These are phyloP conservation scores for Schoenoplectus triqueter DNA, from an alignment of 202 grass and related monocot species.

Conservation along the genomic window DNA sequence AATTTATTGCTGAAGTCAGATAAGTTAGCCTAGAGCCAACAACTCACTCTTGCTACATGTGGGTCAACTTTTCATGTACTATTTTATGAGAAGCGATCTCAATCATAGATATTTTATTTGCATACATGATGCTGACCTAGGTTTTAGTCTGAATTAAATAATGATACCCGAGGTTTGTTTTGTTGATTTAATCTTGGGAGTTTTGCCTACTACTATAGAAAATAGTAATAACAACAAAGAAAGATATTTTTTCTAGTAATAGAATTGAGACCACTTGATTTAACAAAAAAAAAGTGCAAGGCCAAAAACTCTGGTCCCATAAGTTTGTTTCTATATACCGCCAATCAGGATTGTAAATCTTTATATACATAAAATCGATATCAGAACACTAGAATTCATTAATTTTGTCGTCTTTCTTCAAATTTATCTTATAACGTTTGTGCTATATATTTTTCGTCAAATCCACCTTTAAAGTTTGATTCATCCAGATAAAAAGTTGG, in stretches of 20 bases:
- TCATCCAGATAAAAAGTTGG: neutral
- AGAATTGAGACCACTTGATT: too few relatives aligned
- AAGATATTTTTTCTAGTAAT: too few relatives aligned
- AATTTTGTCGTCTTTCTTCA: neutral
- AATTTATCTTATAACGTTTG: neutral
- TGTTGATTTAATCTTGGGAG: neutral
- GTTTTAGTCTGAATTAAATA: neutral
- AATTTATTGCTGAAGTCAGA: neutral
- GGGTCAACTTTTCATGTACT: slow-evolving; percentile 4
- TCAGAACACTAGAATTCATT: neutral
- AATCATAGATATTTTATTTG: neutral
- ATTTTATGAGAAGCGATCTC: neutral
- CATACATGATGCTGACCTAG: slow-evolving; percentile 8
- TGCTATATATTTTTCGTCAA: neutral
- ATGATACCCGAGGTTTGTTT: neutral
- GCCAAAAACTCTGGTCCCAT: neutral
- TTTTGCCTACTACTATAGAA: neutral
- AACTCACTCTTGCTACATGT: slow-evolving; percentile 4
- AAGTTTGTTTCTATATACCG: neutral
- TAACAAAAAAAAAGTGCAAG: neutral
- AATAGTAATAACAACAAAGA: too few relatives aligned
- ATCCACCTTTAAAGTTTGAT: slow-evolving; percentile 11
- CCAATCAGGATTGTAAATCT: neutral
- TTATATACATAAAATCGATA: neutral
- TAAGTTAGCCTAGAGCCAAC: neutral